Percentiles rank a stretch among this genome's conserved stretches.
phyloP scores from a whole-genome alignment of 345 rosid species.

The Arabidopsis thaliana region DNA sequence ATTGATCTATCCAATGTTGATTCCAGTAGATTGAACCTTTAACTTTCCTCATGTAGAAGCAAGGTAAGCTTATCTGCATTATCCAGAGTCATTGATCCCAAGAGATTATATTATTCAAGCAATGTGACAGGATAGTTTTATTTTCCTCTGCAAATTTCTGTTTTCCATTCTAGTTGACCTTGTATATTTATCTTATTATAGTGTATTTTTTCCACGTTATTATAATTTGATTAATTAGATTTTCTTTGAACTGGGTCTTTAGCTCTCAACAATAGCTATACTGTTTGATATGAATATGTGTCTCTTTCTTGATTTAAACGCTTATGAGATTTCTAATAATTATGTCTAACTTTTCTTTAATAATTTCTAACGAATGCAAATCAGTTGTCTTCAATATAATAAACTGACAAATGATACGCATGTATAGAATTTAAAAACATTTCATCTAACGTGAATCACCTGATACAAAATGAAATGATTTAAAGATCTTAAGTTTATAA shows the following conservation, averaged over 20 bases:
- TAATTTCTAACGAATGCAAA: neutral
- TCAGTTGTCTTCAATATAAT: slow-evolving; percentile 16
- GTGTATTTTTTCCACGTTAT: neutral
- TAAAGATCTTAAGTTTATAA: neutral
- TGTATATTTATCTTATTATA: neutral
- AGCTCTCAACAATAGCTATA: neutral
- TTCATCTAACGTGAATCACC: neutral
- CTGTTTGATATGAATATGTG: slow-evolving; percentile 17
- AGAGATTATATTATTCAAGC: neutral
- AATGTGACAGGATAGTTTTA: neutral
- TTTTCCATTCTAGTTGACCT: neutral
- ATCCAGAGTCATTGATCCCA: slow-evolving; percentile 19
- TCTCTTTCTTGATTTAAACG: slow-evolving; percentile 36
- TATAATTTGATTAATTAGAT: neutral
- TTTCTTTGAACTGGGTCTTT: neutral
- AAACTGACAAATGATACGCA: slow-evolving; percentile 28
- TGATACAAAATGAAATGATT: neutral
- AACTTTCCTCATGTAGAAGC: slow-evolving; percentile 62
- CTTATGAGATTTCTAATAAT: slow-evolving; percentile 18
- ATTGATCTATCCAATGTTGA: slow-evolving; percentile 50
- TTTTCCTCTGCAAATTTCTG: neutral
- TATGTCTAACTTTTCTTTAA: slow-evolving; percentile 2
- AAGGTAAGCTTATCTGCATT: slow-evolving; percentile 41
- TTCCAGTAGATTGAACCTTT: slow-evolving; percentile 58
- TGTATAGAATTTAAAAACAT: neutral